Conservation (phyloP, 164 flowering plant genomes). For the Vitis rotundifolia region DNA sequence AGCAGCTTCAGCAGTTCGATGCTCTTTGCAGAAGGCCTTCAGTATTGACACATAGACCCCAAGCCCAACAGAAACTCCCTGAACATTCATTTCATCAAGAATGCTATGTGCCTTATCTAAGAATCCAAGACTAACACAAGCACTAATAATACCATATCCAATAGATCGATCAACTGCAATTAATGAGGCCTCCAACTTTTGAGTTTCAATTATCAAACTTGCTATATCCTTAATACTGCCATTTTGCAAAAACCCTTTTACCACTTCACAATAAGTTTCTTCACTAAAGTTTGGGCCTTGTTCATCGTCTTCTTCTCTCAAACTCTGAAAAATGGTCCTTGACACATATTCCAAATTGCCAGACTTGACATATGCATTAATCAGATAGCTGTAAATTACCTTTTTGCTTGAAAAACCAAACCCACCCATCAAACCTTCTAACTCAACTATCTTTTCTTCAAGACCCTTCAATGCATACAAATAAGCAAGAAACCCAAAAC, state of each 20-base stretch:
- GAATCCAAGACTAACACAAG: slow-evolving; percentile 71
- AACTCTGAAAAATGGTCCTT: slow-evolving; percentile 38
- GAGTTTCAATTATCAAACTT: slow-evolving; percentile 64
- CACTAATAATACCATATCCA: slow-evolving; percentile 79
- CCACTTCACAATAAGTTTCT: slow-evolving; percentile 60
- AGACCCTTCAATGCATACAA: slow-evolving; percentile 81
- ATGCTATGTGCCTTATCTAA: slow-evolving; percentile 80
- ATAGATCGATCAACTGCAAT: slow-evolving; percentile 45
- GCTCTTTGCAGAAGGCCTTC: slow-evolving; percentile 83
- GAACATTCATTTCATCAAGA: slow-evolving; percentile 85
- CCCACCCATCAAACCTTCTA: slow-evolving; percentile 56
- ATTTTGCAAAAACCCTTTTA: slow-evolving; percentile 58
- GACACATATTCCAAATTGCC: slow-evolving; percentile 56
- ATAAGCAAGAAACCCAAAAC: slow-evolving; percentile 80
- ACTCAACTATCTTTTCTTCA: slow-evolving; percentile 60
- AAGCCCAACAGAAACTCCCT: slow-evolving; percentile 64
- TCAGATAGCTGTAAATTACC: slow-evolving; percentile 50
- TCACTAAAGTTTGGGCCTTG: slow-evolving; percentile 37
- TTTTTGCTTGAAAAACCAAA: slow-evolving; percentile 48
- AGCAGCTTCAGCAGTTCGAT: slow-evolving; percentile 84
- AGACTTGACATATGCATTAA: slow-evolving; percentile 72
- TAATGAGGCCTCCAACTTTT: slow-evolving; percentile 58
- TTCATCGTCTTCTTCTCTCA: slow-evolving; percentile 42
- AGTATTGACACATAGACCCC: slow-evolving; percentile 90
- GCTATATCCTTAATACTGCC: slow-evolving; percentile 62